Conservation (phyloP, 345 rosid species). For the Viola odorata region DNA sequence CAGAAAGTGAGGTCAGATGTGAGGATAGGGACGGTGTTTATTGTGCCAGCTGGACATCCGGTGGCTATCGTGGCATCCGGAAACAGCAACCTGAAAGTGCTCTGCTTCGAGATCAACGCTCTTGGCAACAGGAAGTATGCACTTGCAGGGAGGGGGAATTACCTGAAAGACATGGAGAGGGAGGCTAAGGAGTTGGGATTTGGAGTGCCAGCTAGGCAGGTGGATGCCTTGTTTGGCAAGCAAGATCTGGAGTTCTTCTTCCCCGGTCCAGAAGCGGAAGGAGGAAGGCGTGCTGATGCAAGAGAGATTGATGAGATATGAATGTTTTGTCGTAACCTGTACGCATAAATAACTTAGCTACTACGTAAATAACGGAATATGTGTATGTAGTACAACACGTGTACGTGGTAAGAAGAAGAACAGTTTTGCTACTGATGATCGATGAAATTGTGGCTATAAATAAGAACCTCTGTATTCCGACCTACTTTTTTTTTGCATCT, state of each 20-base stretch:
- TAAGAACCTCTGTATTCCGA: no score
- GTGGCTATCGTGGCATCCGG: conserved; percentile 13
- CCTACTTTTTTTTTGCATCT: no score
- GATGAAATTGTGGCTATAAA: no score
- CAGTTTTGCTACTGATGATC: no score
- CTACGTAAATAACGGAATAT: no score
- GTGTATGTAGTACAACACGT: no score
- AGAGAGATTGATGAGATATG: background rate
- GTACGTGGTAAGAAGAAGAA: no score
- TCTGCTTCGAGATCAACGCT: conserved; percentile 19
- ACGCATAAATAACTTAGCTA: no score
- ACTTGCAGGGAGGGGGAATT: conserved; percentile 11
- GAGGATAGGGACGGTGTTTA: conserved; percentile 7
- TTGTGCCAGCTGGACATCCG: conserved; percentile 20
- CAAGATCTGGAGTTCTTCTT: conserved; percentile 34
- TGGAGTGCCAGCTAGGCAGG: conserved; percentile 13
- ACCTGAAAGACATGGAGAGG: conserved; percentile 8
- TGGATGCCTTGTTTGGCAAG: conserved; percentile 16
- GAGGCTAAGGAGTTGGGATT: conserved; percentile 17
- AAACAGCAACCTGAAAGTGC: conserved; percentile 8
- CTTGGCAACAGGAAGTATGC: conserved; percentile 6
- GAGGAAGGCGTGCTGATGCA: conserved; percentile 14
- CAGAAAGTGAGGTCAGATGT: conserved; percentile 8
- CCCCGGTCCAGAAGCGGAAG: conserved; percentile 31
- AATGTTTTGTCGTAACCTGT: background rate